Percentiles rank a stretch among this genome's conserved stretches.
Conservation (phyloP, 2,329 filamentous ascomycete genomes). For the Diaporthe aspalathi region DNA sequence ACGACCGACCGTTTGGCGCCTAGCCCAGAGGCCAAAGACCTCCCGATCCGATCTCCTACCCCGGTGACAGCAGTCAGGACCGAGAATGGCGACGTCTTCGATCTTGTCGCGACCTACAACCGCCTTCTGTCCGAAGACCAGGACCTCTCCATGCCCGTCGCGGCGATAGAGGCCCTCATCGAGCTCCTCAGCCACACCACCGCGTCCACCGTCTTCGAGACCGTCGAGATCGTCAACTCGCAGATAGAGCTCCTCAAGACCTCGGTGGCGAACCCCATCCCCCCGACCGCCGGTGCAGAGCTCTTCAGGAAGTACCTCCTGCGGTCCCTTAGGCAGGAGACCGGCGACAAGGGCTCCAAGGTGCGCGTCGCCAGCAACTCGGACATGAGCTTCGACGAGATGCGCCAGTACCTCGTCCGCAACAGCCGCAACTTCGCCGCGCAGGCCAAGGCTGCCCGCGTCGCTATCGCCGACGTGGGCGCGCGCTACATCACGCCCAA, state of each 20-base stretch:
- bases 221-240: conserved; percentile 83
- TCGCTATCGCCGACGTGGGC: conserved; percentile 84
- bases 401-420: conserved; percentile 83
- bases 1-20: conserved; percentile 33
- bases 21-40: conserved; percentile 20
- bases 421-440: conserved; percentile 90
- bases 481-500: conserved; percentile 83
- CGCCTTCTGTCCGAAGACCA: conserved; percentile 72
- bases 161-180: conserved; percentile 73
- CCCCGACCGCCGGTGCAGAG: conserved; percentile 92
- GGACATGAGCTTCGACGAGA: conserved; percentile 78
- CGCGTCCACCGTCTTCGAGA: conserved; percentile 92
- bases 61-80: conserved; percentile 34
- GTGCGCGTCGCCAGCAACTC: conserved; percentile 44
- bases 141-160: conserved; percentile 94
- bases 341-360: conserved; percentile 43
- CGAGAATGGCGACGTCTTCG: conserved; percentile 46
- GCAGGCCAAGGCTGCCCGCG: conserved; percentile 84
- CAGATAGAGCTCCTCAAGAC: conserved; percentile 83
- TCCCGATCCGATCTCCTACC: conserved; percentile 33
- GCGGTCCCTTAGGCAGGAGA: conserved; percentile 72
- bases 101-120: conserved; percentile 67
- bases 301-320: conserved; percentile 96
- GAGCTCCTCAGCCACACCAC: conserved; percentile 83
- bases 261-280: conserved; percentile 87